Percentiles rank a stretch among this genome's conserved stretches.
These are phyloP conservation scores for Mycena rosella DNA, from an alignment of 768 basidiomycete genomes.

Conservation along the genomic window DNA sequence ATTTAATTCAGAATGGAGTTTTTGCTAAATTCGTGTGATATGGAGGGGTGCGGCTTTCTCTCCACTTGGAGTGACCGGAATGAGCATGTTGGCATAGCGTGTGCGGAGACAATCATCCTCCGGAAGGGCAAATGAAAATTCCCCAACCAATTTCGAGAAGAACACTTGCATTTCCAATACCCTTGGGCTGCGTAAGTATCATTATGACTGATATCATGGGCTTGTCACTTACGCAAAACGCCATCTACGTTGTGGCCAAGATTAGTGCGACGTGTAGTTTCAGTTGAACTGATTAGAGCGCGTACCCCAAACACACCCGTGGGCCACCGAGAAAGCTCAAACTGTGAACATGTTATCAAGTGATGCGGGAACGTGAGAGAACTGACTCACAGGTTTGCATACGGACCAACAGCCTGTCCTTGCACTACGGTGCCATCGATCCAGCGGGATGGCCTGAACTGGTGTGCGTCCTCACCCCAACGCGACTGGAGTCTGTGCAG, in stretches of 20 bases:
- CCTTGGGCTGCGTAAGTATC: too few relatives aligned
- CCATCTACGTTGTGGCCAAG: too few relatives aligned
- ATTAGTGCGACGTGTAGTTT: not conserved
- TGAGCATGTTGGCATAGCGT: constrained; percentile 4
- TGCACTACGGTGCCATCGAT: constrained; percentile 6
- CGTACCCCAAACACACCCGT: constrained; percentile 30
- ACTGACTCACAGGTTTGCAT: not conserved
- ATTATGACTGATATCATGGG: too few relatives aligned
- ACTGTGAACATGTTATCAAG: constrained; percentile 5
- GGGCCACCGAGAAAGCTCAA: constrained; percentile 29
- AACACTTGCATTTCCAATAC: too few relatives aligned
- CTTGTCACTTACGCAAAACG: too few relatives aligned
- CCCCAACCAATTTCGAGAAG: too few relatives aligned
- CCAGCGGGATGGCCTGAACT: constrained; percentile 33
- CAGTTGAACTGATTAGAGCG: not conserved
- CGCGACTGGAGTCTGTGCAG: constrained; percentile 7
- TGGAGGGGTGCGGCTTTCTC: constrained; percentile 20
- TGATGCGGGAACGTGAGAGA: not conserved
- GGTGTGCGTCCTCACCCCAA: constrained; percentile 30
- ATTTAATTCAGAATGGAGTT: too few relatives aligned
- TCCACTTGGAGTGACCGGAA: constrained; percentile 3
- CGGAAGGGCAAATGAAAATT: too few relatives aligned
- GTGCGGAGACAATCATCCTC: too few relatives aligned
- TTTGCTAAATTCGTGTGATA: constrained; percentile 22
- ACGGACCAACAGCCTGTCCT: too few relatives aligned